Evolutionary conservation across 2,329 filamentous ascomycete species (phyloP).

Genomic region (Aspergillus calidoustus): DNA sequence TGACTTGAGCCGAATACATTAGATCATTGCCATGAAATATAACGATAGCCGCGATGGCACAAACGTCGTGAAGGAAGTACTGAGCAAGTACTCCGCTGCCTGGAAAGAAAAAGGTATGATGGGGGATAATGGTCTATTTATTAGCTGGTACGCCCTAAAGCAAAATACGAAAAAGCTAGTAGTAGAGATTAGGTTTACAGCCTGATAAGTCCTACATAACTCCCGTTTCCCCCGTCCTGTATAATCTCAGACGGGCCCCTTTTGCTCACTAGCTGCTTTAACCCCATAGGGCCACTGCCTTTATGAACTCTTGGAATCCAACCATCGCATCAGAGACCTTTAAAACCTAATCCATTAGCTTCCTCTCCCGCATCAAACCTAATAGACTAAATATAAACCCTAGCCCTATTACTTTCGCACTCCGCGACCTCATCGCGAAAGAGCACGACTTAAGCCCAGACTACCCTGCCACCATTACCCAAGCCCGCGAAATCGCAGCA

Average conservation of each 20-base stretch:
- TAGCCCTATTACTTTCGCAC: not conserved
- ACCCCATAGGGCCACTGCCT: constrained; percentile 1
- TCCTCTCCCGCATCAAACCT: not conserved
- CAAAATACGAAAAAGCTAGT: constrained; percentile 31
- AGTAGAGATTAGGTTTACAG: constrained; percentile 28
- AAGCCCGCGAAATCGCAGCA: not conserved
- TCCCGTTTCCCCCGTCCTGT: no score
- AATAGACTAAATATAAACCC: not conserved
- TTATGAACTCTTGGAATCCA: constrained; percentile 14
- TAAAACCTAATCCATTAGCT: not conserved
- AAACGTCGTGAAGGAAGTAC: constrained; percentile 34
- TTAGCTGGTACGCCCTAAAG: constrained; percentile 31
- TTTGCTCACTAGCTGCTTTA: no score
- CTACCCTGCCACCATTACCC: not conserved
- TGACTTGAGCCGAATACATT: no score
- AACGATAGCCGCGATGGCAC: constrained; percentile 44
- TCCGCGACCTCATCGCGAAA: not conserved
- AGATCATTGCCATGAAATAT: constrained; percentile 45
- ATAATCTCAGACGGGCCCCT: no score
- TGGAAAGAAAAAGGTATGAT: constrained; percentile 38
- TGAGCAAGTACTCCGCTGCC: constrained; percentile 41
- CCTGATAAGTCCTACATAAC: constrained; percentile 28
- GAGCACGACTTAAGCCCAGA: no score
- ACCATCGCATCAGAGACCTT: not conserved
- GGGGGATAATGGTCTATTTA: constrained; percentile 31